Base-by-base conservation (phyloP, 179 eudicot species). In the Silene noctiflora region DNA sequence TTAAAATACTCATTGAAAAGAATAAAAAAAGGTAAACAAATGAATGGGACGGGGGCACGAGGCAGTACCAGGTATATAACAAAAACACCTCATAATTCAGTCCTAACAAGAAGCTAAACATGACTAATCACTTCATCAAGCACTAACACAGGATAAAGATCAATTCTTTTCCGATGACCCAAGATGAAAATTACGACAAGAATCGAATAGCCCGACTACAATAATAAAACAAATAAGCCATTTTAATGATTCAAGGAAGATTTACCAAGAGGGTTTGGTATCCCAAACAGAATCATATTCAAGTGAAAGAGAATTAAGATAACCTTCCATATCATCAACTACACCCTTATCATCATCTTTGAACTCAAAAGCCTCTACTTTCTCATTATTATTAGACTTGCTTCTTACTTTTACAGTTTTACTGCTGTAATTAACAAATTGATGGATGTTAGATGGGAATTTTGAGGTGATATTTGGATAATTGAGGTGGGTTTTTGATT, bases 281-380 rank as follows among this genome's bases (percentile, higher is more conserved):
- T 94, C 98, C 97, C 98, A 94, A 83, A 94, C 98, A 72, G 97
- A 89, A 63, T 94, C 98, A 73, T 94, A 94, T 78, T 94, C 98
- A 4, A 94, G 97, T 71, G 98, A 92, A 25, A 92, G 93, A 14
- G 86, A 80, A 79, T 91, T 91, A 73, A 92, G 89, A 72, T 89
- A 91, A 58, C 86, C 89, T 72, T 94, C 97, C 96, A 90, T 86
- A 71, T 94, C 98, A 17, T 88, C 85, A 35, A 94, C 85, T 62
- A 62, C 89, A 59, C 91, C 96, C 29, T 91, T 84, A 74, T 89
- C 94, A 74, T 88, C 94, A 71, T 92, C 86, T 83, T 73, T 69
- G 79, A 86, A 89, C 48, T 19, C 51, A 51, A 10, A 12, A 17
- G 88, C 53, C 59, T 71, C 81, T 65, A 19, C 19, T 42, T 83